A percentile compares a stretch with the other conserved stretches of the same genome.
phyloP scores from a whole-genome alignment of 257 asterid species.

The Knoxia roxburghii region DNA sequence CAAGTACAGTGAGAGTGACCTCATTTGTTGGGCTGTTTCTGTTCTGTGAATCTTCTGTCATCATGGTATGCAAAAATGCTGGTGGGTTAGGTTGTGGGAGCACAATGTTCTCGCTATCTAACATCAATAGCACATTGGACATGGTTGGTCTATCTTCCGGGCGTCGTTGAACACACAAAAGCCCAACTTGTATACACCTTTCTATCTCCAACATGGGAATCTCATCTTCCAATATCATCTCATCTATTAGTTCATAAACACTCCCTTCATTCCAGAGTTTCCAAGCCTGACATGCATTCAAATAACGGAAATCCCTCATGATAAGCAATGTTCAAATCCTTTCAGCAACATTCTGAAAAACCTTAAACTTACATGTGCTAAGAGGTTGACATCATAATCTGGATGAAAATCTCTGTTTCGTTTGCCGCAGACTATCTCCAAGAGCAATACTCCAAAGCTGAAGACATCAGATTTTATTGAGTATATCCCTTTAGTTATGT shows the following conservation, averaged over 20 bases:
- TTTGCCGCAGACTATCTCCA: conserved; percentile 38
- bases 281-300: conserved; percentile 26
- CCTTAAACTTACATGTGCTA: conserved; percentile 40
- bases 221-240: conserved; percentile 5
- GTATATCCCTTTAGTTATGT: conserved; percentile 27
- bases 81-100: conserved; percentile 44
- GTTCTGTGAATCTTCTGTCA: conserved; percentile 1
- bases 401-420: too few relatives aligned
- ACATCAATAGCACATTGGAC: conserved; percentile 36
- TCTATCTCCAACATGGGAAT: conserved; percentile 17
- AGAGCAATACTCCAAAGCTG: conserved; percentile 36
- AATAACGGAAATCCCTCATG: too few relatives aligned
- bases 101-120: conserved; percentile 21
- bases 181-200: conserved; percentile 32
- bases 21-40: neutral
- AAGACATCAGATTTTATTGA: conserved; percentile 42
- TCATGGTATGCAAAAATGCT: conserved; percentile 29
- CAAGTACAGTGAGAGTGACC: neutral
- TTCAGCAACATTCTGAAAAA: too few relatives aligned
- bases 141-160: conserved; percentile 48
- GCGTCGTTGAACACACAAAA: conserved; percentile 34
- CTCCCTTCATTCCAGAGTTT: conserved; percentile 35
- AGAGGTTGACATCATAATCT: too few relatives aligned
- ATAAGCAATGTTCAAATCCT: neutral
- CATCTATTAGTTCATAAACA: conserved; percentile 25